Evolutionary conservation across 345 rosid species (phyloP), one percentile per base, ranked within the genome.

Genomic region (Arabis alpina): DNA sequence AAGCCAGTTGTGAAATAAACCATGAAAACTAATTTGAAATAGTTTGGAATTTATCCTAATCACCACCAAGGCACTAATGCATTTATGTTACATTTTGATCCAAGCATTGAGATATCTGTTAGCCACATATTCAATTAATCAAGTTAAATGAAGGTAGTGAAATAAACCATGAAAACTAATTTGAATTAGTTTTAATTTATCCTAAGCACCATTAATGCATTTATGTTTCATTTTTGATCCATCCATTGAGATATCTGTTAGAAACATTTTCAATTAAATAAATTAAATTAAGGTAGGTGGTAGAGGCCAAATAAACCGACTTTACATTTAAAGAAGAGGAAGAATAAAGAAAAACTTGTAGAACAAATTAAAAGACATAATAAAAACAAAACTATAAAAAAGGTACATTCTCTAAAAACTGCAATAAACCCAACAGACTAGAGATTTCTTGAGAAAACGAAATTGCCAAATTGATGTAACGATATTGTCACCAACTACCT

Each of bases 361-460:
- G 44, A 66, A 34, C 37, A 34, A 19, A 58, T 24, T 43, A 60
- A 52, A 19, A 74, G 44, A 74, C 73, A 67, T 52, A 74, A 74
- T 66, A 74, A 66, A 74, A 66, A 61, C 53, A 74, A 71, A 49
- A 47, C 11, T 9, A 37, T 11, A 45, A 66, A 65, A 54, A 24
- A n/a, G 19, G 41, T 34, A 66, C 54, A 74, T 2, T 8, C 36
- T 52, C 55, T 12, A 60, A 6, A 60, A 44, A 60, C 68, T 66
- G 77, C 77, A 74, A 74, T 66, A 67, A 58, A 60, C 50, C 57
- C 39, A 74, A 52, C 62, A 74, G 43, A 52, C 73, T 59, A 11
- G 43, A 66, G 73, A 36, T 74, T 43, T 25, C 73, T 66, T 67
- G 78, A 60, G 56, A 30, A 67, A 15, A 59, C 68, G 55, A 74